Base-by-base conservation (phyloP, 83 land plant species). In the Larix sibirica region DNA sequence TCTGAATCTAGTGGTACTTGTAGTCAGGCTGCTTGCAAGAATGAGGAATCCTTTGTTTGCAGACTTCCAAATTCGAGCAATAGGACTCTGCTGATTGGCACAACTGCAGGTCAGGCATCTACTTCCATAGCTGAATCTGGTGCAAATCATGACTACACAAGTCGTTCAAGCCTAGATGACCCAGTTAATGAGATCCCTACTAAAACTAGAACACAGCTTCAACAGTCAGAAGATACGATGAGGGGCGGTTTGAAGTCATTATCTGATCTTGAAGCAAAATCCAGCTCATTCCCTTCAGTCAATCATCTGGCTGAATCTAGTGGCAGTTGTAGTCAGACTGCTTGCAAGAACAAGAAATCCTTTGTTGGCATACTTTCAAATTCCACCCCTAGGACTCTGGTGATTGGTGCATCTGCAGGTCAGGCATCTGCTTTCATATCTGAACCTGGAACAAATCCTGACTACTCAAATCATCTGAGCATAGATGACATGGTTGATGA, bases 401-500 rank as follows among this genome's bases (percentile, higher is more conserved):
- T 50, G 56, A 50, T 50, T 12, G 3, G 56, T 50, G 56, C 56
- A 50, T 50, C 54, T 1, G 54, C 54, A 47, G 54, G 33, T 69
- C 50, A 47, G 54, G 12, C 56, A 50, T 50, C 42, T 69, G 10
- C 77, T 73, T 73, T 54, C 77, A 38, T 20, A 21, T 73, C 13
- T 42, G 77, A 38, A n/a, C 50, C 20, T 9, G 23, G 54, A 8
- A 14, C 21, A 44, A 42, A 21, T n/a, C 54, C 20, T 73, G 77
- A 73, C 20, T 21, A 20, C 26, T n/a, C 21, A 16, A 23, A 38
- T 73, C 4, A 8, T 66, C 6, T 66, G n/a, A 8, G 77, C 21
- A 12, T 42, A 73, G 77, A 73, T 50, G 86, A 87, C 81, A 40
- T 12, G 0, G 81, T 91, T 4, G 81, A 83, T 77, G 92, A 91